A percentile compares a stretch with the other conserved stretches of the same genome.
These are phyloP conservation scores for Crithidia bombi DNA, from an alignment of 208 protist species.

Conservation along the genomic window DNA sequence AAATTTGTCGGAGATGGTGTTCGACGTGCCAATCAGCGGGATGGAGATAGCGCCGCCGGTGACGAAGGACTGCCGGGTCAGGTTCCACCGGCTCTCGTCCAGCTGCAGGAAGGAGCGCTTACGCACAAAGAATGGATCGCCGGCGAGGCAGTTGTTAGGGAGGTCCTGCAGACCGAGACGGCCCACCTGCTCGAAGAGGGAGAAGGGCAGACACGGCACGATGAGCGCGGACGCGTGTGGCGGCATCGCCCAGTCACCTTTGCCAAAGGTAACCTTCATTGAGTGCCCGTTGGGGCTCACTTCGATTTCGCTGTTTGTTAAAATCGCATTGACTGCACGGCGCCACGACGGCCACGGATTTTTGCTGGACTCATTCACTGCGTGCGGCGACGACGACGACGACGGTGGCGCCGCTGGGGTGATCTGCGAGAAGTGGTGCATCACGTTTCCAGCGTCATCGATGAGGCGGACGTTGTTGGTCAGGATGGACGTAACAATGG, in stretches of 20 bases:
- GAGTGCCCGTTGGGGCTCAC: constrained; percentile 41
- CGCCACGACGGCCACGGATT: constrained; percentile 19
- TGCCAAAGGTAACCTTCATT: constrained; percentile 40
- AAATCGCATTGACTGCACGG: constrained; percentile 31
- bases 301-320: constrained; percentile 42
- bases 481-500: constrained; percentile 46
- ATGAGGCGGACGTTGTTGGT: constrained; percentile 48
- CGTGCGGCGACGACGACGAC: background rate
- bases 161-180: constrained; percentile 38
- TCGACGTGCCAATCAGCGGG: constrained; percentile 38
- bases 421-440: constrained; percentile 16
- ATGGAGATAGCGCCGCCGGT: constrained; percentile 60
- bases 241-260: constrained; percentile 31
- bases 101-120: constrained; percentile 40
- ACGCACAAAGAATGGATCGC: constrained; percentile 56
- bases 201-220: constrained; percentile 65
- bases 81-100: constrained; percentile 29
- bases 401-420: no score
- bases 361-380: background rate
- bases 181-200: constrained; percentile 41
- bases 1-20: constrained; percentile 40
- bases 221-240: constrained; percentile 45
- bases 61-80: constrained; percentile 41
- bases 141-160: constrained; percentile 56
- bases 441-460: constrained; percentile 37